Base-by-base conservation (phyloP, 139 green algal species). In the Chlamydomonas urium region DNA sequence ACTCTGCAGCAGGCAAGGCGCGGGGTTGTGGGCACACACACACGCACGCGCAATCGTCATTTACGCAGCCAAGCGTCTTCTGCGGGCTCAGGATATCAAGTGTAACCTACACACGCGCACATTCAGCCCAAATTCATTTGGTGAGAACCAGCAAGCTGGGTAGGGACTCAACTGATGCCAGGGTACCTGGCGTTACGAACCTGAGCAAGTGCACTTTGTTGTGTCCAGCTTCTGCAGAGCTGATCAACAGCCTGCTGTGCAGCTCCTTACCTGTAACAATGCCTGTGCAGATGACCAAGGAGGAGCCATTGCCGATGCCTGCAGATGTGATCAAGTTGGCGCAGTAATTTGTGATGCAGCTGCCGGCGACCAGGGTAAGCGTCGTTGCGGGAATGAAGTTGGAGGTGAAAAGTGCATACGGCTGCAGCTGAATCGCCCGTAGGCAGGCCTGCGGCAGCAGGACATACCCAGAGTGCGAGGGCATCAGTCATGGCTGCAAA, bases 251-350 rank as follows among this genome's bases (percentile, higher is more conserved):
- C 21, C 45, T 56, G 45, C 45, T 56, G 53, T 62, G 53, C 53
- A 62, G 53, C 53, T 14, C n/a, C 45, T 38, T 62, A 83, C 78
- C 82, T 24, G 73, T 79, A 6, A 86, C 75, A 62, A 89, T 85
- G 61, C 61, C 48, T 29, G 75, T 68, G 66, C 83, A 89, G 66
- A 89, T 89, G 6, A 89, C 83, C 6, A 89, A 72, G 0, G 75
- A 78, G 35, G 78, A 81, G 37, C 83, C 83, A 61, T 85, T 86
- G 35, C 83, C 79, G 4, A 89, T 68, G 32, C 83, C 83, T 33
- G 32, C 48, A 24, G 69, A 61, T 4, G 79, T 89, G 75, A 89
- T 85, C 58, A 79, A 75, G 73, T 76, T 71, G 28, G 83, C 77
- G 48, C 75, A 82, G 65, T 80, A 72, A 38, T 85, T 73, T 47